A percentile compares a stretch with the other conserved stretches of the same genome.
Evolutionary conservation across 257 asterid genomes (phyloP).

Genomic region (Gentiana straminea): DNA sequence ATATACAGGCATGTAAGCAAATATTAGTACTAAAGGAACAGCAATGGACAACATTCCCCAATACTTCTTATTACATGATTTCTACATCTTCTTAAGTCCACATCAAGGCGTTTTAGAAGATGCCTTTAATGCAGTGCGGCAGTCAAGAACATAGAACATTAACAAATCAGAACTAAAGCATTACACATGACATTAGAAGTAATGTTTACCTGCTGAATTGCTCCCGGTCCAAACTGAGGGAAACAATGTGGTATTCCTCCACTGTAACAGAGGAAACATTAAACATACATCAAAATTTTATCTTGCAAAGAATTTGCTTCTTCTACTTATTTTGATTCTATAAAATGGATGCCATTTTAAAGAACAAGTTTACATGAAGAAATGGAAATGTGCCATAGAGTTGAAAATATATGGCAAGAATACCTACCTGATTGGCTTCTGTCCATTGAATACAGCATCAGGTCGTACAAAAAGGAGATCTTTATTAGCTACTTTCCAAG

Average conservation of each 20-base stretch:
- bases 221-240: constrained; percentile 99
- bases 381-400: constrained; percentile 1
- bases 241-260: constrained; percentile 99
- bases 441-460: constrained; percentile 90
- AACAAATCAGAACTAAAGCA: too few species aligned
- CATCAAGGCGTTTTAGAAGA: background rate
- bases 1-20: background rate
- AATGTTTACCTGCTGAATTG: constrained; percentile 71
- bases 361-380: background rate
- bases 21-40: background rate
- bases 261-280: constrained; percentile 29
- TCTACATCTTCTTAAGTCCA: background rate
- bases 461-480: constrained; percentile 98
- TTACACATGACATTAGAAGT: background rate
- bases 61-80: background rate
- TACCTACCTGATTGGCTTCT: constrained; percentile 97
- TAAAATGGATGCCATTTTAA: too few species aligned
- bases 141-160: background rate
- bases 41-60: background rate
- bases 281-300: constrained; percentile 4
- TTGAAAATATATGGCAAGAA: constrained; percentile 5
- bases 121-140: background rate
- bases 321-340: background rate
- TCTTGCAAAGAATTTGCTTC: background rate
- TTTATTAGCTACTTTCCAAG: constrained; percentile 85